Evolutionary conservation across 2,329 filamentous ascomycete species (phyloP).

Genomic region (Aspergillus tanneri): DNA sequence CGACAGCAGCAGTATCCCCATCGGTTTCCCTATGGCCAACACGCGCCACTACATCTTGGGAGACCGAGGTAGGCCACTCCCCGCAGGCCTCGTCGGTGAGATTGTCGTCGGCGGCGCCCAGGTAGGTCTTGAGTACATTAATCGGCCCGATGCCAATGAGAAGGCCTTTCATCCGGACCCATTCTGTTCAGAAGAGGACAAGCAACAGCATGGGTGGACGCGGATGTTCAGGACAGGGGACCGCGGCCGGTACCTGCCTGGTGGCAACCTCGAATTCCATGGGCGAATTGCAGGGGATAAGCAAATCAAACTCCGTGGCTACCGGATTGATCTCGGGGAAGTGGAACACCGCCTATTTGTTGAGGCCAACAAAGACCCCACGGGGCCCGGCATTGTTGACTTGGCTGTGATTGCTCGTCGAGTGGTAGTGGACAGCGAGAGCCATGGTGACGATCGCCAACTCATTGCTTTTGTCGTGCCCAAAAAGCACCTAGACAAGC

Average conservation of each 20-base stretch:
- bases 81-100: constrained; percentile 2
- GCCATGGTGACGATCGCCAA: constrained; percentile 1
- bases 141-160: background rate
- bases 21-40: constrained; percentile 3
- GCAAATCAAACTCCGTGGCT: constrained; percentile 8
- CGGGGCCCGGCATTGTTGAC: background rate
- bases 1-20: background rate
- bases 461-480: constrained; percentile 5
- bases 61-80: background rate
- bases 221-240: constrained; percentile 5
- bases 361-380: background rate
- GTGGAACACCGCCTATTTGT: background rate
- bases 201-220: constrained; percentile 1
- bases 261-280: constrained; percentile 1
- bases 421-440: background rate
- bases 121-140: background rate
- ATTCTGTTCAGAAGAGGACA: background rate
- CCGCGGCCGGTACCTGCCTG: background rate
- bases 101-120: constrained; percentile 4
- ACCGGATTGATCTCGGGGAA: constrained; percentile 6
- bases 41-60: constrained; percentile 2
- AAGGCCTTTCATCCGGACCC: background rate
- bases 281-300: constrained; percentile 3
- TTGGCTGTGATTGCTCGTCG: background rate
- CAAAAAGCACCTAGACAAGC: background rate